Evolutionary conservation across 257 asterid species (phyloP), one percentile per base, ranked within the genome.

Genomic region (Nicotiana knightiana): DNA sequence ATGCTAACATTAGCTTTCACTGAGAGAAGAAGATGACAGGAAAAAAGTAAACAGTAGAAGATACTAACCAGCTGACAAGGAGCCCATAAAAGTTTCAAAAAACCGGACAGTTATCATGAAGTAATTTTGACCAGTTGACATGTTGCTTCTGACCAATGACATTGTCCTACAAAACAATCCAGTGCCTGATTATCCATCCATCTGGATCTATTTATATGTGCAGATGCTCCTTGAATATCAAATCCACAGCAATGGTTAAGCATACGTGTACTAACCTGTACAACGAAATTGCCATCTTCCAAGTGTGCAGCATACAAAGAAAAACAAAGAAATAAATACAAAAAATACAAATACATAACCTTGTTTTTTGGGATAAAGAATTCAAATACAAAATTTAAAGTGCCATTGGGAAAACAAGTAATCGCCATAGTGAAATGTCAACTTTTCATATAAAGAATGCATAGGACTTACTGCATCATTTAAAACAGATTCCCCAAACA

Each of bases 271-370:
- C 97, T 87, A 81, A 96, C 99, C 98, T 90, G 92, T 96, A 96
- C 91, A 94, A 85, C 70, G 99, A 96, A 83, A 96, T 96, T 76
- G 99, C 99, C 97, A 96, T 96, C 99, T 96, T 91, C 93, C 88
- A 84, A 88, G 76, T 64, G 89, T 77, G 79, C 80, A 84, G 81
- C 86, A 85, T 33, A 67, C 88, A 82, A 61, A 83, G 62, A 81
- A 71, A 80, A 67, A 77, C 32, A 70, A 88, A 82, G 81, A 86
- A 81, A 87, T 84, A 46, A 89, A 88, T 83, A 66, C 54, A 21
- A 55, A 59, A 51, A 15, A 51, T 24, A 28, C 13, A 71, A 6
- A 46, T 43, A 43, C 35, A 71, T 13, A 48, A 48, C 3, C 13
- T 3, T 46, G 5, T 15, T 71, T 28, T 7, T 43, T 43, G 51